Evolutionary conservation across 2,329 filamentous ascomycete genomes (phyloP).

Genomic region (Reticulascus tulasneorum): DNA sequence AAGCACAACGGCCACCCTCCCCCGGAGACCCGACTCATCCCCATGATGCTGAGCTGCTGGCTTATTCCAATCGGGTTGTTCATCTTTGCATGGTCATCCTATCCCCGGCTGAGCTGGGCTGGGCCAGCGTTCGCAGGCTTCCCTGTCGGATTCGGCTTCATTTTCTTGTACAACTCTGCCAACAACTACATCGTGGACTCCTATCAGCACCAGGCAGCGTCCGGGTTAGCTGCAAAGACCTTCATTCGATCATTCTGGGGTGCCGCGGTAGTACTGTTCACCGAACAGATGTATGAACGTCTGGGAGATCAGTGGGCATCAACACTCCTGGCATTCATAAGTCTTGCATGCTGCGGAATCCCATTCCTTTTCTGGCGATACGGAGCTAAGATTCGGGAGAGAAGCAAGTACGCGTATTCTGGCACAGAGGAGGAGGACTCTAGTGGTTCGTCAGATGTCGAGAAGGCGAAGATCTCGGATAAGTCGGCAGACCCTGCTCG

Average conservation of each 20-base stretch:
- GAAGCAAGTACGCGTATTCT: conserved; percentile 71
- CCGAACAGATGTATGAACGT: conserved; percentile 72
- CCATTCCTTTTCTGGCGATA: conserved; percentile 79
- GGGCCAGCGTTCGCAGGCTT: conserved; percentile 69
- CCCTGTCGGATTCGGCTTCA: conserved; percentile 74
- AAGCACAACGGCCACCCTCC: conserved; percentile 70
- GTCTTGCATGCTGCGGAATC: conserved; percentile 74
- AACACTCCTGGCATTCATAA: conserved; percentile 68
- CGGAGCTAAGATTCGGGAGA: conserved; percentile 65
- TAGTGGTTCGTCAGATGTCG: conserved; percentile 29
- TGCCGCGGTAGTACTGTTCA: conserved; percentile 73
- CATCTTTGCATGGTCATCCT: conserved; percentile 62
- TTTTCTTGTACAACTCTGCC: conserved; percentile 77
- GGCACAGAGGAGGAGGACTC: conserved; percentile 45
- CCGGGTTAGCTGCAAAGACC: conserved; percentile 77
- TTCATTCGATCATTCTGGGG: conserved; percentile 79
- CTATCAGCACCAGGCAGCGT: conserved; percentile 70
- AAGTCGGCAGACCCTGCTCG: conserved; percentile 17
- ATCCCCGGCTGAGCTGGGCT: conserved; percentile 61
- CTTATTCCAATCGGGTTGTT: conserved; percentile 58
- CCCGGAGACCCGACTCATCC: conserved; percentile 72
- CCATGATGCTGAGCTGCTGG: conserved; percentile 78
- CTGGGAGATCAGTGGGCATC: conserved; percentile 75
- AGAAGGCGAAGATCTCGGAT: conserved; percentile 27
- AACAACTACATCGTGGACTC: conserved; percentile 69